These are phyloP conservation scores for Rhizopus sp. DNA, from an alignment of 371 early-diverging fungal species.

Conservation along the genomic window DNA sequence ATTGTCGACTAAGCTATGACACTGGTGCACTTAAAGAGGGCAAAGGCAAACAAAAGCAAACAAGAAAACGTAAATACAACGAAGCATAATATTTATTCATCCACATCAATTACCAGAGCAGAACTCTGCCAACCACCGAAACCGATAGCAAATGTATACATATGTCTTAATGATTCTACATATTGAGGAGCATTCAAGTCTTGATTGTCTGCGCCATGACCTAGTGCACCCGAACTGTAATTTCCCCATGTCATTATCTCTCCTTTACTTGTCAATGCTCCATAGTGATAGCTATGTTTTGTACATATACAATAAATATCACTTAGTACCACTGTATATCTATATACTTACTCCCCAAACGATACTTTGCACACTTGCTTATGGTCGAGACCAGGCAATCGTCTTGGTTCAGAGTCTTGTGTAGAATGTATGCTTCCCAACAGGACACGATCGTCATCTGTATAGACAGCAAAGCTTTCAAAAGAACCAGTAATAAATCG, in stretches of 20 bases:
- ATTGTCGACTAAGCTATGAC: too few species aligned
- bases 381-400: conserved; percentile 10
- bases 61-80: too few species aligned
- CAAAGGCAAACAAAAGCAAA: too few species aligned
- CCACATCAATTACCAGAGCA: conserved; percentile 17
- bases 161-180: conserved; percentile 20
- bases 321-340: neutral
- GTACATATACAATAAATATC: neutral
- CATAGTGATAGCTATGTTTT: conserved; percentile 41
- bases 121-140: conserved; percentile 42
- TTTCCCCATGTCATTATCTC: conserved; percentile 45
- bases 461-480: conserved; percentile 29
- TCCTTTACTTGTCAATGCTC: conserved; percentile 47
- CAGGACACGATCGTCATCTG: conserved; percentile 19
- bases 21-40: too few species aligned
- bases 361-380: conserved; percentile 24
- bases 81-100: conserved; percentile 1
- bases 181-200: neutral
- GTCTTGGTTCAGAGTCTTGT: conserved; percentile 4
- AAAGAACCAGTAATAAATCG: conserved; percentile 24
- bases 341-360: conserved; percentile 30
- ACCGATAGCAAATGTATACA: conserved; percentile 31
- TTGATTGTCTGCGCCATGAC: conserved; percentile 25
- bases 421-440: conserved; percentile 14
- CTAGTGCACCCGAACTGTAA: conserved; percentile 41